Conservation (phyloP, 2,329 filamentous ascomycete genomes). For the Colletotrichum sansevieriae region DNA sequence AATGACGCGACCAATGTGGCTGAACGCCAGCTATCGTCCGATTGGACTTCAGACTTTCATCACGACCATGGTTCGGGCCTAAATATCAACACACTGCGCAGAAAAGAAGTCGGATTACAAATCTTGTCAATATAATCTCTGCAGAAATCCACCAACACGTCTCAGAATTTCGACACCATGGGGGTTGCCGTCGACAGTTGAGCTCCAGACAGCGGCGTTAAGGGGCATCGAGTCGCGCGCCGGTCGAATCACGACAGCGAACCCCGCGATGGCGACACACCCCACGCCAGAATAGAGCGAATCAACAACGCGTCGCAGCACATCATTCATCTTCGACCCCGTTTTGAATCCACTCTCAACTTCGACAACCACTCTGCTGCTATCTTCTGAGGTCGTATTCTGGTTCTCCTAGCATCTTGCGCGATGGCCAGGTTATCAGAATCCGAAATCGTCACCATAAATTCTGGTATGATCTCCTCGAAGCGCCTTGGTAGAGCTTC, state of each 20-base stretch:
- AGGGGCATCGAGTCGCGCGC: constrained; percentile 16
- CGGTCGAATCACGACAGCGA: constrained; percentile 38
- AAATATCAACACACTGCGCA: too few relatives aligned
- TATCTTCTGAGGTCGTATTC: constrained; percentile 17
- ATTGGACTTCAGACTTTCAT: too few relatives aligned
- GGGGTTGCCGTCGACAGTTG: background rate
- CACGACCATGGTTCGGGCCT: too few relatives aligned
- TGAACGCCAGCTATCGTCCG: too few relatives aligned
- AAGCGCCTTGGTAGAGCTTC: too few relatives aligned
- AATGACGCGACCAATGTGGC: too few relatives aligned
- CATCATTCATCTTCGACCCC: constrained; percentile 28
- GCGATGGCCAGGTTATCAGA: constrained; percentile 36
- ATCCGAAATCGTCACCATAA: constrained; percentile 29
- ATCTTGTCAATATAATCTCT: background rate
- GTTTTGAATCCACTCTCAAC: constrained; percentile 14
- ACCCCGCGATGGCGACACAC: constrained; percentile 41
- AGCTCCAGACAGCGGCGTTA: background rate
- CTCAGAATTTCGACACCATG: background rate
- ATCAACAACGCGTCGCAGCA: constrained; percentile 36
- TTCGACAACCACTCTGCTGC: background rate
- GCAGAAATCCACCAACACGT: background rate
- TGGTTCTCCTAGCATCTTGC: constrained; percentile 16
- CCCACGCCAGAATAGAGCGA: constrained; percentile 37
- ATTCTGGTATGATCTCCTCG: constrained; percentile 24
- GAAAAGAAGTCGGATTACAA: constrained; percentile 16